Conservation (phyloP, 1,284 basidiomycete genomes). For the Apiotrichum gamsii region DNA sequence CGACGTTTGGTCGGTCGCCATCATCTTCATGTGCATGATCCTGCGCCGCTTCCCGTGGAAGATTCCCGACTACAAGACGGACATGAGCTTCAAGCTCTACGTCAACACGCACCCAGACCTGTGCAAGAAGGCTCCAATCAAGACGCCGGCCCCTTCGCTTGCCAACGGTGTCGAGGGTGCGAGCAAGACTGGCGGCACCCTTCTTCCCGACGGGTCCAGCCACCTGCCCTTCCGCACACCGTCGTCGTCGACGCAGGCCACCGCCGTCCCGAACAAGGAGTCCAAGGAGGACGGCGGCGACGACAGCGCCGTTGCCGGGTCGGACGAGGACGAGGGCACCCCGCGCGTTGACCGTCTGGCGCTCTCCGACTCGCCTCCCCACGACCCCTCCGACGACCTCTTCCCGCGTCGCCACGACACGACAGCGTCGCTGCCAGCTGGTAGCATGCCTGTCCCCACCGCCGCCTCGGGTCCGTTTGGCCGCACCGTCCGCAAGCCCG, state of each 20-base stretch:
- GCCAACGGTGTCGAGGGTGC: conserved; percentile 23
- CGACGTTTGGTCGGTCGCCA: conserved; percentile 96
- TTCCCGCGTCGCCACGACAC: conserved; percentile 65
- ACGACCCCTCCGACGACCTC: conserved; percentile 59
- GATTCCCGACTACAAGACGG: conserved; percentile 89
- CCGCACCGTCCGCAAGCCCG: neutral
- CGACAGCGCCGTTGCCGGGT: too few relatives aligned
- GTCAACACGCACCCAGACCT: conserved; percentile 87
- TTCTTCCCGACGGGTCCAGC: conserved; percentile 37
- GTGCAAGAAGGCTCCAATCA: conserved; percentile 49
- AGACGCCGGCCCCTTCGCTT: conserved; percentile 39
- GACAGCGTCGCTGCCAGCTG: conserved; percentile 54
- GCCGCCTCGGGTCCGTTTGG: conserved; percentile 5
- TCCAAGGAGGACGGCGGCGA: conserved; percentile 4
- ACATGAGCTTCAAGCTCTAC: conserved; percentile 85
- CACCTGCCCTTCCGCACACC: conserved; percentile 36
- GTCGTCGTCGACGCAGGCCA: conserved; percentile 27
- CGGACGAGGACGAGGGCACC: conserved; percentile 15
- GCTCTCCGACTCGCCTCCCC: conserved; percentile 26
- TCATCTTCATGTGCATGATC: conserved; percentile 99
- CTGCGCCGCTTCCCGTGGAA: conserved; percentile 99
- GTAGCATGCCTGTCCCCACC: conserved; percentile 19
- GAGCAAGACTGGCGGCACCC: conserved; percentile 24
- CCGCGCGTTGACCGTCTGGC: conserved; percentile 20
- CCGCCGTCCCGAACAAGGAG: conserved; percentile 22